Evolutionary conservation across 2,329 filamentous ascomycete species (phyloP).

Genomic region (Karstenula rhodostoma): DNA sequence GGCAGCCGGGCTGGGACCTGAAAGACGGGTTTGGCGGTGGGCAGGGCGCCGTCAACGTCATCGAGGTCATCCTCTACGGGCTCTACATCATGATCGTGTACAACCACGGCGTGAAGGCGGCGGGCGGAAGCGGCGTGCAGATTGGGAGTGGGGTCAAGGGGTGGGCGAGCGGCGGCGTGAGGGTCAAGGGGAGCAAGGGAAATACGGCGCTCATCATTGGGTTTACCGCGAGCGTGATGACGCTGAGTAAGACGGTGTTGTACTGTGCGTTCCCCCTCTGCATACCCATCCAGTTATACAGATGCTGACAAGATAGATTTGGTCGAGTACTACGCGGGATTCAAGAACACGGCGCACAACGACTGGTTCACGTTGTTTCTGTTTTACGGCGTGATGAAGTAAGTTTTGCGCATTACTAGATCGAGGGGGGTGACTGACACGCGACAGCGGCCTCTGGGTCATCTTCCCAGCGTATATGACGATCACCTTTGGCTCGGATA

Average conservation of each 20-base stretch:
- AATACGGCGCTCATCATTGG: slow-evolving; percentile 65
- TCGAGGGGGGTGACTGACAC: slow-evolving; percentile 16
- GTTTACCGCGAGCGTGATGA: slow-evolving; percentile 68
- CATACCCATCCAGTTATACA: background rate
- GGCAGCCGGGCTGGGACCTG: slow-evolving; percentile 72
- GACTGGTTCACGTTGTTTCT: slow-evolving; percentile 60
- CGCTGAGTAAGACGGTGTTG: slow-evolving; percentile 71
- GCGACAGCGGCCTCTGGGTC: slow-evolving; percentile 68
- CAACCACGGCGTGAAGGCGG: slow-evolving; percentile 44
- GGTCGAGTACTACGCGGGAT: slow-evolving; percentile 68
- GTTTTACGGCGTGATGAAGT: slow-evolving; percentile 74
- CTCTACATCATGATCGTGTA: slow-evolving; percentile 67
- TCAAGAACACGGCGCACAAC: slow-evolving; percentile 70
- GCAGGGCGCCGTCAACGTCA: slow-evolving; percentile 72
- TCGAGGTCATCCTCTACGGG: slow-evolving; percentile 73
- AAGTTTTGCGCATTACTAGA: slow-evolving; percentile 42
- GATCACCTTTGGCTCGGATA: slow-evolving; percentile 67
- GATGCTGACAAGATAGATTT: slow-evolving; percentile 58
- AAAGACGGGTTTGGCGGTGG: slow-evolving; percentile 79
- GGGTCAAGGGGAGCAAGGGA: slow-evolving; percentile 61
- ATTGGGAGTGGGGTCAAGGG: slow-evolving; percentile 50
- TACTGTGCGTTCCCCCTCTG: slow-evolving; percentile 63
- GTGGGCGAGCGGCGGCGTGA: slow-evolving; percentile 58
- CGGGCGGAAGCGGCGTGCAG: slow-evolving; percentile 52
- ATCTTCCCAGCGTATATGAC: slow-evolving; percentile 69